A percentile compares a stretch with the other conserved stretches of the same genome.
Evolutionary conservation across 805 yeast genomes (phyloP).

Genomic region (Kluyveromyces lactis): DNA sequence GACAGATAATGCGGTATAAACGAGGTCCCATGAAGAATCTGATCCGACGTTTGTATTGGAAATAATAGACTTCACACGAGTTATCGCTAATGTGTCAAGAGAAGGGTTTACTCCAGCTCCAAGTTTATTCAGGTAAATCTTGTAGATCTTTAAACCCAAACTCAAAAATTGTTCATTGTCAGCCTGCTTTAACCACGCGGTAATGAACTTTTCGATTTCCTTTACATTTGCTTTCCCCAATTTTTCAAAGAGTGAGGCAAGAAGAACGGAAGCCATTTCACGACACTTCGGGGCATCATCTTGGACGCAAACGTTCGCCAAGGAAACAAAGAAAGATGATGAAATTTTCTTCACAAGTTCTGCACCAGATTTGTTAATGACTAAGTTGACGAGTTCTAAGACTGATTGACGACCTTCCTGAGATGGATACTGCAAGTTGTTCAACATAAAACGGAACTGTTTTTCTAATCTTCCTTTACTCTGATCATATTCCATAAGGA

Average conservation of each 20-base stretch:
- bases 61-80: constrained; percentile 28
- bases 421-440: constrained; percentile 76
- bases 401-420: constrained; percentile 84
- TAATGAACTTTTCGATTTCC: constrained; percentile 31
- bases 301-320: constrained; percentile 66
- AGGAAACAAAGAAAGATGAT: constrained; percentile 72
- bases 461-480: constrained; percentile 77
- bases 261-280: constrained; percentile 66
- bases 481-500: constrained; percentile 91
- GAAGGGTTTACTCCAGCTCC: constrained; percentile 33
- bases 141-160: constrained; percentile 69
- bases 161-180: constrained; percentile 46
- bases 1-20: constrained; percentile 57
- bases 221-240: constrained; percentile 31
- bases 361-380: constrained; percentile 56
- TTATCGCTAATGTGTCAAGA: constrained; percentile 36
- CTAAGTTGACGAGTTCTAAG: constrained; percentile 71
- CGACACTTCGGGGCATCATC: constrained; percentile 77
- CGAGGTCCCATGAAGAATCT: constrained; percentile 64
- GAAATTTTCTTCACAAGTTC: constrained; percentile 53
- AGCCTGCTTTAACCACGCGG: constrained; percentile 57
- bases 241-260: constrained; percentile 46
- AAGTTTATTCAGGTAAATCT: constrained; percentile 44
- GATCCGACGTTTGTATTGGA: constrained; percentile 32
- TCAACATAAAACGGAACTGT: constrained; percentile 72